Evolutionary conservation across 1,284 basidiomycete genomes (phyloP).

Genomic region (Phlebopus sp.): DNA sequence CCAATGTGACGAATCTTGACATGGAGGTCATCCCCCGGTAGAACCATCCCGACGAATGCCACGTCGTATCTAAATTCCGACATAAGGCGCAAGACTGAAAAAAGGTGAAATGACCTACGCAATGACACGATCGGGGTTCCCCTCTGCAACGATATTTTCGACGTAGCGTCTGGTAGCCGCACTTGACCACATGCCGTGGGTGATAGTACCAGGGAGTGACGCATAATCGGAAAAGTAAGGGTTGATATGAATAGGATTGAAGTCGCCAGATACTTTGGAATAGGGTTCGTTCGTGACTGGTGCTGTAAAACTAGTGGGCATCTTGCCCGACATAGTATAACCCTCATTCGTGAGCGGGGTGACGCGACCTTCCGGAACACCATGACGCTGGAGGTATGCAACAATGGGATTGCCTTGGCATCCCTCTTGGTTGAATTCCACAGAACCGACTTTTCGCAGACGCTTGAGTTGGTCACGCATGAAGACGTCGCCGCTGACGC

Average conservation of each 20-base stretch:
- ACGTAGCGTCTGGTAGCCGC: constrained; percentile 93
- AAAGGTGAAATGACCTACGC: constrained; percentile 50
- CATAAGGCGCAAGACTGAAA: constrained; percentile 7
- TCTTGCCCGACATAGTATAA: constrained; percentile 71
- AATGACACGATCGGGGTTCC: constrained; percentile 86
- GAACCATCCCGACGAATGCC: constrained; percentile 93
- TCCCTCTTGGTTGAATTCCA: constrained; percentile 86
- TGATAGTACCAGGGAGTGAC: constrained; percentile 92
- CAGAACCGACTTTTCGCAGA: constrained; percentile 83
- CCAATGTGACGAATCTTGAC: constrained; percentile 89
- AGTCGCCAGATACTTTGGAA: constrained; percentile 95
- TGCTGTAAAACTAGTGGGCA: constrained; percentile 64
- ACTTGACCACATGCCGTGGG: constrained; percentile 96
- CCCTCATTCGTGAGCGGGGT: constrained; percentile 83
- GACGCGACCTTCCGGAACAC: constrained; percentile 72
- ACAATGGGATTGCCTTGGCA: constrained; percentile 92
- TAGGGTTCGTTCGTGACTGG: constrained; percentile 93
- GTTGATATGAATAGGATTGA: constrained; percentile 97
- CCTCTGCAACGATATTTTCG: constrained; percentile 92
- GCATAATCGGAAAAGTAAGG: constrained; percentile 98
- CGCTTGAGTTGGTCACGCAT: constrained; percentile 83
- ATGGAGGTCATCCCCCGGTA: constrained; percentile 87
- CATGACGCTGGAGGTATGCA: constrained; percentile 91
- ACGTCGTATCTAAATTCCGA: constrained; percentile 72
- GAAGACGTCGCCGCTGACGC: constrained; percentile 83